These are phyloP conservation scores for Huntiella bhutanensis DNA, from an alignment of 2,329 filamentous ascomycete species.

Conservation along the genomic window DNA sequence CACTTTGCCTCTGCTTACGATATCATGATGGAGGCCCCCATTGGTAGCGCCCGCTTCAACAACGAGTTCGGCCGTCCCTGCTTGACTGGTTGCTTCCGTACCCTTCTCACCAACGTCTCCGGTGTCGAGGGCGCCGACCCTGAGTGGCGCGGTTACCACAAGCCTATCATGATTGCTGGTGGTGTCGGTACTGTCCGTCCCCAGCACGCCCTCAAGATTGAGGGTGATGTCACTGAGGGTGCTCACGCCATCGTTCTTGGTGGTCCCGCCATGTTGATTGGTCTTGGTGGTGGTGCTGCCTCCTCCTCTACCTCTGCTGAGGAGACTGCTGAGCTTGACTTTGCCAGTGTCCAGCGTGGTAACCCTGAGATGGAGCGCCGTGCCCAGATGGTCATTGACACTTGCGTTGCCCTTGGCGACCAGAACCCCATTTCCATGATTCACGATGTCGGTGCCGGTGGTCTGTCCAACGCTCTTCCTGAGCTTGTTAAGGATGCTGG, in stretches of 20 bases:
- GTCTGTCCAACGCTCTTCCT: slow-evolving; percentile 55
- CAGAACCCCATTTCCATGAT: slow-evolving; percentile 90
- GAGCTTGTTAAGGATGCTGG: slow-evolving; percentile 78
- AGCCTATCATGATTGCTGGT: slow-evolving; percentile 96
- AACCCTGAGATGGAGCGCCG: slow-evolving; percentile 92
- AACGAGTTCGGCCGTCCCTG: slow-evolving; percentile 92
- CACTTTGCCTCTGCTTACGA: slow-evolving; percentile 90
- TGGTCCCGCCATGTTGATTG: slow-evolving; percentile 93
- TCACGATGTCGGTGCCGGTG: slow-evolving; percentile 91
- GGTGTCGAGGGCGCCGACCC: slow-evolving; percentile 24
- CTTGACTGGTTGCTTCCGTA: slow-evolving; percentile 79
- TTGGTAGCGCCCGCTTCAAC: slow-evolving; percentile 89
- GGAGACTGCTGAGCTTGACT: slow-evolving; percentile 80
- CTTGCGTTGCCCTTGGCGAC: slow-evolving; percentile 66
- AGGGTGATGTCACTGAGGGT: slow-evolving; percentile 61
- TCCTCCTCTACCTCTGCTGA: slow-evolving; percentile 80
- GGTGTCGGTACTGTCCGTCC: slow-evolving; percentile 85
- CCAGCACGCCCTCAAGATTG: slow-evolving; percentile 73
- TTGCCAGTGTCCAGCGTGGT: slow-evolving; percentile 89
- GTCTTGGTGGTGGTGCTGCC: slow-evolving; percentile 70
- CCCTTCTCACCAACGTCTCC: slow-evolving; percentile 54
- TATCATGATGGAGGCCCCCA: slow-evolving; percentile 94
- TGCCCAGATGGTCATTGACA: slow-evolving; percentile 95
- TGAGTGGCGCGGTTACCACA: slow-evolving; percentile 83
- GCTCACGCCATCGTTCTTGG: slow-evolving; percentile 84